These are phyloP conservation scores for Quercus glauca DNA, from an alignment of 306 rosid species.

Conservation along the genomic window DNA sequence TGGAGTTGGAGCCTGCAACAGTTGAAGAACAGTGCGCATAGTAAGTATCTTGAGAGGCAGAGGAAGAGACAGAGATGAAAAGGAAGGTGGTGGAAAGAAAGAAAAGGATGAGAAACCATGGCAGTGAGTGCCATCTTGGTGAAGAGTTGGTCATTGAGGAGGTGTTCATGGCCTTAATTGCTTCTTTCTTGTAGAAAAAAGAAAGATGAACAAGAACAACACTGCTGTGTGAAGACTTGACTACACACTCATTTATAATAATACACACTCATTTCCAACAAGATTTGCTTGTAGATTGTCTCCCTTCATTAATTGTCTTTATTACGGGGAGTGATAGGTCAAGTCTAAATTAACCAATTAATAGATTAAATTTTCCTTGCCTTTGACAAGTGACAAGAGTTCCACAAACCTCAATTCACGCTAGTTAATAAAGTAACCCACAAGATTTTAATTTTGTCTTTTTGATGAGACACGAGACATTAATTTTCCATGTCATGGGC, in stretches of 20 bases:
- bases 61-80: constrained; percentile 19
- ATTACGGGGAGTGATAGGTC: too few species aligned
- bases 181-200: background rate
- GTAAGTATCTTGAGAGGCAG: constrained; percentile 24
- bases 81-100: constrained; percentile 11
- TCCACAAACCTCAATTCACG: too few species aligned
- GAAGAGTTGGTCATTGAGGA: background rate
- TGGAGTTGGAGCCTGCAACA: constrained; percentile 25
- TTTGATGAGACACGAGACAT: too few species aligned
- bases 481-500: too few species aligned
- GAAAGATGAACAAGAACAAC: background rate
- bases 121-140: background rate
- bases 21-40: constrained; percentile 38
- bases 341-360: too few species aligned
- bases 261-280: too few species aligned
- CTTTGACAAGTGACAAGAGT: too few species aligned
- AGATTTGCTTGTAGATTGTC: too few species aligned
- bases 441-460: too few species aligned
- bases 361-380: too few species aligned
- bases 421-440: too few species aligned
- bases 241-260: background rate
- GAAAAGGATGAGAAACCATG: constrained; percentile 30
- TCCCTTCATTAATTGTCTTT: too few species aligned
- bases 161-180: background rate
- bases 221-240: background rate